Evolutionary conservation across 2,329 filamentous ascomycete genomes (phyloP).

Genomic region (Tympanopsis confertula): DNA sequence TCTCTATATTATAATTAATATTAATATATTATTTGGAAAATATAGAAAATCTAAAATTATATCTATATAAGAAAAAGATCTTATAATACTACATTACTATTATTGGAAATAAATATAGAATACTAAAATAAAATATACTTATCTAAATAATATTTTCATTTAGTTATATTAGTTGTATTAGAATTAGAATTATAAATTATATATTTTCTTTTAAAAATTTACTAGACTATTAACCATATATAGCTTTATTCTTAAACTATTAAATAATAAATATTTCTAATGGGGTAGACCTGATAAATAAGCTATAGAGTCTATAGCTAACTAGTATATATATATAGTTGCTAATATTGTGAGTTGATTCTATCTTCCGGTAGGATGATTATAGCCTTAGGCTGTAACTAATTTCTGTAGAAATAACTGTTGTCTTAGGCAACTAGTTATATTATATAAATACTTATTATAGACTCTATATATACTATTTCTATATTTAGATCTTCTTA

Average conservation of each 20-base stretch:
- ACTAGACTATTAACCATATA: slow-evolving; percentile 1
- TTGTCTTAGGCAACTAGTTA: neutral
- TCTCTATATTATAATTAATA: too few species aligned
- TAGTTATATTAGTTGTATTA: neutral
- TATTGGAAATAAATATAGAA: too few species aligned
- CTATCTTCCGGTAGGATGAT: neutral
- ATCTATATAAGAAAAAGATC: too few species aligned
- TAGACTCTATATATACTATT: too few species aligned
- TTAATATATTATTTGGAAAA: slow-evolving; percentile 2
- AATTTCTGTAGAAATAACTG: slow-evolving; percentile 1
- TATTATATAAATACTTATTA: neutral
- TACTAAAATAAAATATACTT: too few species aligned
- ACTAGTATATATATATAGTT: neutral
- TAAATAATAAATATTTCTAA: slow-evolving; percentile 1
- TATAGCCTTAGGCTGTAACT: neutral
- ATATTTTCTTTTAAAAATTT: slow-evolving; percentile 1
- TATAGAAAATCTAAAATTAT: neutral
- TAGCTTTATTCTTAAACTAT: slow-evolving; percentile 1
- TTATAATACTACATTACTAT: neutral
- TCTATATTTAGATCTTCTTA: too few species aligned
- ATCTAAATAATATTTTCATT: too few species aligned
- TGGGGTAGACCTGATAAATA: neutral
- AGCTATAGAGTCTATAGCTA: neutral
- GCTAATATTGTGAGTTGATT: neutral
- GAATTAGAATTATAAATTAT: slow-evolving; percentile 1